These are phyloP conservation scores for Leucogyrophana mollusca DNA, from an alignment of 768 basidiomycete species.

Conservation along the genomic window DNA sequence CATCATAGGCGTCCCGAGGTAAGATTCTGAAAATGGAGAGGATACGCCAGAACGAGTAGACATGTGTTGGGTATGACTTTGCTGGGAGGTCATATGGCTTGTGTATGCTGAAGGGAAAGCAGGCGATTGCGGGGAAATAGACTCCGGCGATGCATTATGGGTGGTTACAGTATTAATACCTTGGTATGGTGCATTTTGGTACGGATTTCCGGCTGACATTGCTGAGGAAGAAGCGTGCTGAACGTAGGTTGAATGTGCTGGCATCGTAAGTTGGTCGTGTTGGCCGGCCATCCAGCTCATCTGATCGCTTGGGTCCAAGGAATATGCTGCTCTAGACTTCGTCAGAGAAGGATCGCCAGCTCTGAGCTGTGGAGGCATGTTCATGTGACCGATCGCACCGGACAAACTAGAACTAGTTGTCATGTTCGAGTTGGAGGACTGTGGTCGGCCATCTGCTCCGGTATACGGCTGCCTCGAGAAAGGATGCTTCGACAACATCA, in stretches of 20 bases:
- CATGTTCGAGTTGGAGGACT: conserved; percentile 41
- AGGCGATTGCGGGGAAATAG: conserved; percentile 9
- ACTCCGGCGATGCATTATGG: conserved; percentile 12
- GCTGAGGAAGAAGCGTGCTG: too few species aligned
- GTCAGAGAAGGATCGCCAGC: conserved; percentile 27
- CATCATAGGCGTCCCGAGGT: neutral
- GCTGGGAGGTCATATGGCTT: conserved; percentile 8
- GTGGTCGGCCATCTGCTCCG: conserved; percentile 21
- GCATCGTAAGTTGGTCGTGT: neutral
- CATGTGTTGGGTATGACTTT: neutral
- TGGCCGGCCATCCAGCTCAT: conserved; percentile 6
- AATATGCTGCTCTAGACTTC: conserved; percentile 17
- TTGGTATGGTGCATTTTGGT: conserved; percentile 15
- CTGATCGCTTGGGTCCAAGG: neutral
- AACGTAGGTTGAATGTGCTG: conserved; percentile 9
- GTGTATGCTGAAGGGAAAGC: conserved; percentile 5
- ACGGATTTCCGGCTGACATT: conserved; percentile 14
- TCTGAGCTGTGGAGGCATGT: conserved; percentile 34
- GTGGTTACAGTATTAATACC: conserved; percentile 19
- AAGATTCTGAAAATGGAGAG: neutral
- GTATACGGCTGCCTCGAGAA: conserved; percentile 27
- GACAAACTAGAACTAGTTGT: conserved; percentile 49
- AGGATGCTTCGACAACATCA: conserved; percentile 9
- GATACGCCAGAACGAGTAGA: neutral
- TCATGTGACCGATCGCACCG: conserved; percentile 61